A percentile compares a stretch with the other conserved stretches of the same genome.
These are phyloP conservation scores for Candida corydali DNA, from an alignment of 805 yeast species.

Conservation along the genomic window DNA sequence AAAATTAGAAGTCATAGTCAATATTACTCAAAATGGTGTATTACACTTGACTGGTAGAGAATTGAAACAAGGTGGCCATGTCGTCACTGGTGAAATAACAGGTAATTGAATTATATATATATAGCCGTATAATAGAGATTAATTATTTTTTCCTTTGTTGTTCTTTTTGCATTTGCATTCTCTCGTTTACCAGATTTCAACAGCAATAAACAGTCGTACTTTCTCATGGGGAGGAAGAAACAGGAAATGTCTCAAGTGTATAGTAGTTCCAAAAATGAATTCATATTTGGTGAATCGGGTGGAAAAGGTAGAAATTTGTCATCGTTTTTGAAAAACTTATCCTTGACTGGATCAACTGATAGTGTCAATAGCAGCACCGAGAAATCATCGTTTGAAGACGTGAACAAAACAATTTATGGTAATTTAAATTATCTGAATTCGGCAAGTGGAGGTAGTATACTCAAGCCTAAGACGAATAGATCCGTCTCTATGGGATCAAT, in stretches of 20 bases:
- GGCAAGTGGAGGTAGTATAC: conserved; percentile 2
- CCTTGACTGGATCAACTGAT: conserved; percentile 22
- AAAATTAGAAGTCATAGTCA: conserved; percentile 65
- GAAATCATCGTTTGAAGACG: conserved; percentile 19
- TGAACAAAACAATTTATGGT: conserved; percentile 38
- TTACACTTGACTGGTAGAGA: conserved; percentile 66
- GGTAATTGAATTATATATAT: neutral
- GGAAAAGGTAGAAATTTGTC: conserved; percentile 61
- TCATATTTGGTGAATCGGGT: conserved; percentile 64
- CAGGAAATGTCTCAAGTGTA: conserved; percentile 44
- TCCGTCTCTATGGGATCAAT: conserved; percentile 19
- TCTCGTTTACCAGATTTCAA: neutral
- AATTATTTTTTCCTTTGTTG: neutral
- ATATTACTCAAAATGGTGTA: conserved; percentile 61
- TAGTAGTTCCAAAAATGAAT: conserved; percentile 44
- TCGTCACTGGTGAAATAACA: conserved; percentile 51
- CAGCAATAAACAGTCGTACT: neutral
- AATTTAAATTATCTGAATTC: conserved; percentile 16
- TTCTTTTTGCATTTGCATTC: no score
- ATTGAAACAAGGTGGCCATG: conserved; percentile 53
- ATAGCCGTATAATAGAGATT: neutral
- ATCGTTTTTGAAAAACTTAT: conserved; percentile 44
- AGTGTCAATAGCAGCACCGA: neutral
- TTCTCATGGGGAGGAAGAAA: conserved; percentile 41
- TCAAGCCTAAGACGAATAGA: conserved; percentile 14